Base-by-base conservation (phyloP, 495 filamentous ascomycete species). In the Aspergillus ellipticus region DNA sequence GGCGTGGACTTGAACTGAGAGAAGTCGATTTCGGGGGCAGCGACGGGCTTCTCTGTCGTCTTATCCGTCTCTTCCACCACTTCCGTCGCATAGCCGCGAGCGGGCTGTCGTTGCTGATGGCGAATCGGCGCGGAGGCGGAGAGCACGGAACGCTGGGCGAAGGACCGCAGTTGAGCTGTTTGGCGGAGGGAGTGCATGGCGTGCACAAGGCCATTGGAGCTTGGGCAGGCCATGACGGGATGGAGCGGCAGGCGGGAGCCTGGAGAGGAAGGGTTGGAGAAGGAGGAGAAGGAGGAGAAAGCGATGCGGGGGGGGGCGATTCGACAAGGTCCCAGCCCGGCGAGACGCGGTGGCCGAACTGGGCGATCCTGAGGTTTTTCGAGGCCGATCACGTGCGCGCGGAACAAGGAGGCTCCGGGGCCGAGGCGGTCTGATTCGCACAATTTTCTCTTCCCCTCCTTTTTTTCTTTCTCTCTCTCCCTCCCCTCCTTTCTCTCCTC, bases 1-100 rank as follows among this genome's bases (percentile, higher is more conserved):
- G 76, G 71, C 22, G 47, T 55, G 15, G 54, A 24, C 10, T 49
- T 20, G 51, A 75, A 68, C 11, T 56, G 55, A 22, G 51, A 39
- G 55, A 78, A 75, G 53, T 80, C 67, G 60, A 80, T 76, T 58
- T 75, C 67, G 6, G 76, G 72, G 8, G 80, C 79, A 26, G 78
- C 75, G 19, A 58, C 59, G 46, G 56, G 20, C 22, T 59, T 28
- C 7, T 28, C n/a, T n/a, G n/a, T n/a, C n/a, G n/a, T n/a, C n/a
- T n/a, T n/a, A n/a, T n/a, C n/a, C n/a, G n/a, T n/a, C n/a, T 3
- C 24, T 28, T 3, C 24, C 4, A 28, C 54, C 15, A 53, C 33
- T 53, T 73, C 67, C 26, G 64, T 71, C 49, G 68, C 67, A 58
- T 71, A 73, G 29, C 54, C 46, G 53, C 74, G 70, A 33, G 57